phyloP scores from a whole-genome alignment of 2,329 filamentous ascomycete species.

The Diaporthe humulicola region DNA sequence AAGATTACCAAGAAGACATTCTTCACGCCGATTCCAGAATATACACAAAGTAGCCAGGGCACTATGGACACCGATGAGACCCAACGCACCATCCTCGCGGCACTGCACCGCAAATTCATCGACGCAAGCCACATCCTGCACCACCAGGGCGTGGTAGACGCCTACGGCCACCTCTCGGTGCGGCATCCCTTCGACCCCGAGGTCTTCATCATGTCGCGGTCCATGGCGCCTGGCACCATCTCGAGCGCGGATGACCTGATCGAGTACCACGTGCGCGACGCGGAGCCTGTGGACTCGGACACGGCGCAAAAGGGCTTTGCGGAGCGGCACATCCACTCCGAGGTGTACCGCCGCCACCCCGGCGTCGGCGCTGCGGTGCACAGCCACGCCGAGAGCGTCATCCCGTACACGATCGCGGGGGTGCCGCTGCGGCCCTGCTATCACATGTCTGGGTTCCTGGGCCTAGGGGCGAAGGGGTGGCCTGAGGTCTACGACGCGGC shows the following conservation, averaged over 20 bases:
- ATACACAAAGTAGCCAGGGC: not conserved
- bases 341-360: constrained; percentile 58
- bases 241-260: constrained; percentile 58
- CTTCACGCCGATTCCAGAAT: not conserved
- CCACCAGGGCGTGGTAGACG: constrained; percentile 63
- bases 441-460: constrained; percentile 60
- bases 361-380: constrained; percentile 57
- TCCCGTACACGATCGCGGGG: constrained; percentile 57
- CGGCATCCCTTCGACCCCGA: constrained; percentile 60
- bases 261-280: constrained; percentile 58
- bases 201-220: constrained; percentile 62
- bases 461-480: constrained; percentile 46
- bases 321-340: constrained; percentile 62
- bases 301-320: constrained; percentile 54
- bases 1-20: no score
- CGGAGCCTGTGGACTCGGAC: constrained; percentile 54
- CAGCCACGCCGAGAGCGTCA: constrained; percentile 57
- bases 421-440: constrained; percentile 55
- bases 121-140: constrained; percentile 65
- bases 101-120: constrained; percentile 49
- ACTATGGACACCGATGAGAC: constrained; percentile 11
- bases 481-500: constrained; percentile 49
- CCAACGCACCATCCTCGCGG: constrained; percentile 24
- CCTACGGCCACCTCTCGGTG: constrained; percentile 67
- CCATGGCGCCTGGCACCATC: constrained; percentile 61